Base-by-base conservation (phyloP, 2,329 filamentous ascomycete species). In the Ciborinia camelliae region DNA sequence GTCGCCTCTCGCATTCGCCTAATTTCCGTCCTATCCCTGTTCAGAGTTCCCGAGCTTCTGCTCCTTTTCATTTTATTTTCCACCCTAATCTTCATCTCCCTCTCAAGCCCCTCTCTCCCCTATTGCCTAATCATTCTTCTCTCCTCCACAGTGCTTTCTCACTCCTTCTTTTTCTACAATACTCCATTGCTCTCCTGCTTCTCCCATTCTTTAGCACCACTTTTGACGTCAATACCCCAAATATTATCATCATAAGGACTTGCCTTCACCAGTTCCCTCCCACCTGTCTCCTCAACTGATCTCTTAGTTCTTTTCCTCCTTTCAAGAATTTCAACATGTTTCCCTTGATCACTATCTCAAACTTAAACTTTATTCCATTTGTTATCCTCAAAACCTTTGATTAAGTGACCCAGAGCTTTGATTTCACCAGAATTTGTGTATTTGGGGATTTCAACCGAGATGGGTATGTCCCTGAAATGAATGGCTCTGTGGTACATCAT, bases 401-500 rank as follows among this genome's bases (percentile, higher is more conserved):
- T 48, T n/a, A 20, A 23, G 7, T 48, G 28, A 2, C 59, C 48
- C 1, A 62, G 59, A 8, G 35, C 20, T 32, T 62, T 39, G 37
- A 62, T 45, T 26, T 26, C 23, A 2, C n/a, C 7, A 1, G 59
- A 28, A 3, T 37, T 23, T 1, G 28, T 53, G 1, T 12, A 18
- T 35, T 54, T 7, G 3, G 54, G 48, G 10, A 62, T 62, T 12
- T 30, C 9, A 1, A 32, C 28, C 12, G 59, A 41, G 28, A 15
- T n/a, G 2, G 48, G n/a, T 8, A 30, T 20, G 26, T 62, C 59
- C 20, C 39, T n/a, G 48, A 62, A 62, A 4, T 53, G 37, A 1
- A 45, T 20, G 15, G 59, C 59, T 43, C 54, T 62, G 26, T 54
- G 59, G 20, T 28, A 53, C 48, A 62, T 62, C 59, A 62, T 62